Base-by-base conservation (phyloP, 768 basidiomycete species). In the Gymnopilus dilepis region DNA sequence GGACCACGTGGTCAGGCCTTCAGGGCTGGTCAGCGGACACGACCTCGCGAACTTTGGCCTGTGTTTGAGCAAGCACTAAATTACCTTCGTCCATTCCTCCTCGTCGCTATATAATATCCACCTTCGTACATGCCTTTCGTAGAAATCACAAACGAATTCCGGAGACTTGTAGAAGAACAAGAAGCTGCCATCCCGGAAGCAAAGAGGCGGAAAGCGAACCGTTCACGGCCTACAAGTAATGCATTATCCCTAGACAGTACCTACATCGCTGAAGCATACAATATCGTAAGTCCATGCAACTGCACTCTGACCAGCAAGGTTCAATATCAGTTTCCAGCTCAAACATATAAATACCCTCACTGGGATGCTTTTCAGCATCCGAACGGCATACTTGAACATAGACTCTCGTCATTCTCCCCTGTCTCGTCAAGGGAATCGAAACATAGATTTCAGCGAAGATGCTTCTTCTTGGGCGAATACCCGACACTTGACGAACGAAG, bases 371-470 rank as follows among this genome's bases (percentile, higher is more conserved):
- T 72, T 81, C 33, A 81, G 83, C 59, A 86, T 98, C 60, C 88
- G 95, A 13, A 88, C 89, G 57, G 87, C 96, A 28, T 99, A 99
- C 78, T 82, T 99, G 67, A 92, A 89, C 69, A 80, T 94, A 62
- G 86, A 92, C 74, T 74, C 88, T 13, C 80, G 86, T 60, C 67
- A 72, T 57, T 74, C 81, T n/a, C 82, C 86, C 12, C 72, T 83
- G 47, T 74, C 80, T 21, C 84, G 86, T 28, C 85, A 85, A 67
- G 71, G 79, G 15, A 74, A 76, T 40, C 82, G 84, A 43, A 83
- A 72, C 43, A 75, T 92, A 57, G 88, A 93, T 76, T 69, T 92
- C 12, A 75, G 69, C 47, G 71, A 69, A 38, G 76, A 71, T 22
- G 77, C 77, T 55, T 71, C 82, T 48, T 77, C 80, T 45, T 92